Evolutionary conservation across 139 green algal species (phyloP), one percentile per base, ranked within the genome.

Genomic region (Asterochloris sp.): DNA sequence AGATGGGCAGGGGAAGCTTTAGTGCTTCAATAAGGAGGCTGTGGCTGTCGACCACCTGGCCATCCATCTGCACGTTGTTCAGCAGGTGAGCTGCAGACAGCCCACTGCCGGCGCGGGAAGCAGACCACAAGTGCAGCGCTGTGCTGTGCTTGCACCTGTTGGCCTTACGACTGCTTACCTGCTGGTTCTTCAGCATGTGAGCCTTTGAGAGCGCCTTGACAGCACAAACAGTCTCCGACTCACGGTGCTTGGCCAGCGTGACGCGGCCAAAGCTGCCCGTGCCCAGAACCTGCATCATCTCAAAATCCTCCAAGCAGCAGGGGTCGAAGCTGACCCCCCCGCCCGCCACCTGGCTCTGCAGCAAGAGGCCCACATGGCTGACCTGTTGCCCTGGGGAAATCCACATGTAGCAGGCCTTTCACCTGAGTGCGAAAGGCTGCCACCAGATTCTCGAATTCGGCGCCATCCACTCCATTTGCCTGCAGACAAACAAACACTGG

Each of bases 151-250:
- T 54, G 38, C 38, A 54, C 38, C 38, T 54, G 38, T 2, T 6
- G 38, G 4, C 38, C 38, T 54, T 24, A 10, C 38, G 64, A 23
- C 24, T 24, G 24, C 85, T 71, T 78, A 94, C 90, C 87, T 97
- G 90, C 68, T 91, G 85, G 68, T 92, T 92, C 71, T 92, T 91
- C 6, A 97, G 86, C 26, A 94, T 84, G 47, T 92, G 85, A 15
- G 90, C 83, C 85, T 97, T 97, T 24, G 85, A 92, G 11, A 96
- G 73, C 0, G 82, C 86, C 84, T 97, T 97, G 69, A 97, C 93
- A 14, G 93, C 94, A 67, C 85, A 91, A 10, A 89, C 69, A 13
- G 73, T 76, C 0, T 79, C 84, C 24, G 74, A 91, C 19, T 74
- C 60, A 0, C 82, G 83, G 88, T 95, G 88, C 17, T 71, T 85